Evolutionary conservation across 345 rosid genomes (phyloP).

Genomic region (Linum usitatissimum): DNA sequence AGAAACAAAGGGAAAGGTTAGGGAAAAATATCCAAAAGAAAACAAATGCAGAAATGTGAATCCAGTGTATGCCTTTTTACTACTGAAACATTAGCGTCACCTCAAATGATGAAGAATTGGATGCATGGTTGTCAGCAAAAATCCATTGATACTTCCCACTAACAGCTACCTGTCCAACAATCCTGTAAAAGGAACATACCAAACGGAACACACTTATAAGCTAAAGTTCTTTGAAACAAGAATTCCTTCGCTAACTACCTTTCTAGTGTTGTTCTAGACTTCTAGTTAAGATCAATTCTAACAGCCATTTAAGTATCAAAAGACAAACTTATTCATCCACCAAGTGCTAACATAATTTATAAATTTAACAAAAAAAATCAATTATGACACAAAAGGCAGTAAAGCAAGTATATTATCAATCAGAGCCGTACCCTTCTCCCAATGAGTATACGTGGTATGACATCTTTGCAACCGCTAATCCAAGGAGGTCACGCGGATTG

Average conservation of each 20-base stretch:
- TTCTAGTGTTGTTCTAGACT: too few species aligned
- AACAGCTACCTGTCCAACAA: constrained; percentile 76
- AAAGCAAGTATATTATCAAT: too few species aligned
- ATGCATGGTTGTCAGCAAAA: constrained; percentile 37
- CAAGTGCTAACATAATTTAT: too few species aligned
- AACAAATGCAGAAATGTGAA: background rate
- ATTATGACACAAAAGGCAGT: too few species aligned
- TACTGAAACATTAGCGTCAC: constrained; percentile 24
- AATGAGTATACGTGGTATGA: constrained; percentile 71
- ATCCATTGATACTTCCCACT: constrained; percentile 75
- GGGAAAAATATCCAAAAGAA: background rate
- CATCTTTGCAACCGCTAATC: constrained; percentile 84
- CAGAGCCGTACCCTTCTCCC: constrained; percentile 71
- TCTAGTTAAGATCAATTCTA: too few species aligned
- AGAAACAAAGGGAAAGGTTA: constrained; percentile 4
- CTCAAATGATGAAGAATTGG: constrained; percentile 43
- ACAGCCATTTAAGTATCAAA: too few species aligned
- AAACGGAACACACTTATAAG: constrained; percentile 7
- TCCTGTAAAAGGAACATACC: constrained; percentile 35
- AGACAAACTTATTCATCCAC: too few species aligned
- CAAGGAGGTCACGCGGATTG: constrained; percentile 43
- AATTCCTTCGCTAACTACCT: too few species aligned
- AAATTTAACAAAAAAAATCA: too few species aligned
- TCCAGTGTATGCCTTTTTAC: background rate
- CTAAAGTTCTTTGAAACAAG: background rate